Evolutionary conservation across 2,329 filamentous ascomycete genomes (phyloP), one percentile per base, ranked within the genome.

Genomic region (Colletotrichum sp.): DNA sequence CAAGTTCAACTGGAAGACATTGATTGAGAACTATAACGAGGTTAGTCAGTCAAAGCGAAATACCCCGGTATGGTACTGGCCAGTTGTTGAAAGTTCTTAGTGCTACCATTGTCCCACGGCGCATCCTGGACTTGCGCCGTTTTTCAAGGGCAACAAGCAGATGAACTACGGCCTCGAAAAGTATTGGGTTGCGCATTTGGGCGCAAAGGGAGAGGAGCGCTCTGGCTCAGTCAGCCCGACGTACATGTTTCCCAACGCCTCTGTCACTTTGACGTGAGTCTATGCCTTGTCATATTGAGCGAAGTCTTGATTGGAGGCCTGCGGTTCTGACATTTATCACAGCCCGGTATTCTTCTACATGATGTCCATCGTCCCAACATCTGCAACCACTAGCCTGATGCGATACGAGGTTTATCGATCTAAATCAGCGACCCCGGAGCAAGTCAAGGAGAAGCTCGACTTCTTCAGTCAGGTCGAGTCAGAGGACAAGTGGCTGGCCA

Each of bases 351-450:
- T 56, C 52, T 56, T 56, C 52, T 56, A 56, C 14, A 56, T 56
- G 52, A 56, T 56, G 52, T 56, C 52, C 6, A 56, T 56, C 21
- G 52, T 56, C 21, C 52, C 52, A 13, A 14, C 82, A 3, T 82
- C 86, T 2, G 62, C 34, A 16, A 84, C 82, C 14, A 83, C 81
- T 6, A 85, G 83, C 16, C 82, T 82, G 55, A 88, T 89, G 80
- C 84, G 86, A 74, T 88, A 89, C 78, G 87, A 90, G 78, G 86
- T 90, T n/a, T 90, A 86, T 82, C 85, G 87, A 71, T 86, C 89
- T 81, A 86, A 86, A 68, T 80, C 86, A 77, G 84, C 1, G 85
- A 89, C 24, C 84, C 87, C 52, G 83, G 87, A 58, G 89, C 52
- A 56, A 12, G 21, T 90, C 75, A 79, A 83, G 8, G 81, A 83